Base-by-base conservation (phyloP, 2,329 filamentous ascomycete species). In the Aphanoascus verrucosus region DNA sequence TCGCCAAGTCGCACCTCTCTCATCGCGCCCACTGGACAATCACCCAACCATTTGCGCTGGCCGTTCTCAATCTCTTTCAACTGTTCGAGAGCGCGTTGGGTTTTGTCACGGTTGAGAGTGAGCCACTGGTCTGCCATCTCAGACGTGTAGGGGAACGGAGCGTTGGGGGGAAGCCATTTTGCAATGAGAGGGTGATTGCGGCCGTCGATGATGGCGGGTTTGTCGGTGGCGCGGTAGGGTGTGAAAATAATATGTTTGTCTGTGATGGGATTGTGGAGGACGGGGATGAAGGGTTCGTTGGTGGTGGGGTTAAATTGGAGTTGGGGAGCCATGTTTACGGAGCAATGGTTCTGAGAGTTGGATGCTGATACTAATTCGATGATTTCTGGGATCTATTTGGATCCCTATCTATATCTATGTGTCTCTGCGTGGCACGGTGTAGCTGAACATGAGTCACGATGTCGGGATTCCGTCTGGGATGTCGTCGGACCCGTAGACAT, bases 91-190 rank as follows among this genome's bases (percentile, higher is more conserved):
- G 40, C 17, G n/a, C 9, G 32, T 8, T 17, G 9, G 5, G 12
- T 12, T 32, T 7, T 42, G 15, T 45, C 15, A 7, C 6, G 17
- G n/a, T 14, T 28, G 2, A 20, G 12, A 7, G 44, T 23, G n/a
- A 52, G 23, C 46, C 49, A 54, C 7, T 32, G 2, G 9, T 31
- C 28, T 44, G 55, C 47, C 19, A 49, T 9, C n/a, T 49, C 28
- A 15, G 40, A 40, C 12, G 47, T 42, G 42, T 54, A 54, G 23
- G 55, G 55, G 9, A 51, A 43, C 12, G 55, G 55, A 20, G 55
- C 47, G 19, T 23, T 40, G 15, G 5, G 17, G 5, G n/a, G n/a
- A n/a, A 56, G 52, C 55, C 55, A 56, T n/a, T 32, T 38, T 17
- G 44, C 45, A 12, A 56, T 35, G 7, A 31, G 6, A 5, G 49